Percentiles rank a stretch among this genome's conserved stretches.
Conservation (phyloP, 768 basidiomycete genomes). For the Hydnomerulius pinastri region DNA sequence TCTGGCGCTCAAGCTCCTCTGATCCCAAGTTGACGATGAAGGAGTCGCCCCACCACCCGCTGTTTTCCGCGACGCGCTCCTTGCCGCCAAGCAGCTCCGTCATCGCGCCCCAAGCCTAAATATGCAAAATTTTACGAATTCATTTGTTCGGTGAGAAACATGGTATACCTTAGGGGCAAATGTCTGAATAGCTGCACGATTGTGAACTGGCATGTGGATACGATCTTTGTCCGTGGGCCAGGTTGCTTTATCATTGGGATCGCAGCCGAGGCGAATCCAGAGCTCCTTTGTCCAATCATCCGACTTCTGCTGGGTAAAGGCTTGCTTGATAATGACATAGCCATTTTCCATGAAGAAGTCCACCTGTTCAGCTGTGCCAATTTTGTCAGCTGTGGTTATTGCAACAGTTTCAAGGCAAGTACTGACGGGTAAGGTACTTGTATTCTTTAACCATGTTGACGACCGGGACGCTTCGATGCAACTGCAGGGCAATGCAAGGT, state of each 20-base stretch:
- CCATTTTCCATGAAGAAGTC: conserved; percentile 58
- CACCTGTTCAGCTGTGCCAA: conserved; percentile 46
- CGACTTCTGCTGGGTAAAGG: conserved; percentile 52
- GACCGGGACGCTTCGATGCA: too few relatives aligned
- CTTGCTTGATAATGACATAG: conserved; percentile 52
- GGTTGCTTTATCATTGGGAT: conserved; percentile 55
- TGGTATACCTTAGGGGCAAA: conserved; percentile 52
- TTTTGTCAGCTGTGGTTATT: background rate
- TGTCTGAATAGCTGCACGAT: conserved; percentile 37
- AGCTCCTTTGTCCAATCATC: conserved; percentile 50
- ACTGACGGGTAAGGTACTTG: conserved; percentile 36
- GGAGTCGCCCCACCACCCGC: conserved; percentile 2
- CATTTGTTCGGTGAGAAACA: background rate
- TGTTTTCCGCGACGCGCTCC: conserved; percentile 1
- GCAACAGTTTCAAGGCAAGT: too few relatives aligned
- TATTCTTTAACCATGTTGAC: background rate
- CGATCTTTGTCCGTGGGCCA: conserved; percentile 54
- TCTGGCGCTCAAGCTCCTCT: conserved; percentile 6
- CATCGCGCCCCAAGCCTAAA: conserved; percentile 4
- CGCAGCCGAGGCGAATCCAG: conserved; percentile 53
- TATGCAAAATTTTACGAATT: background rate
- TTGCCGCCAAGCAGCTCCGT: conserved; percentile 8
- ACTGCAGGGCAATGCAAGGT: too few relatives aligned
- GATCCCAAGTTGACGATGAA: conserved; percentile 13
- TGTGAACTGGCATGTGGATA: conserved; percentile 57